A percentile compares a stretch with the other conserved stretches of the same genome.
Evolutionary conservation across 306 rosid species (phyloP).

Genomic region (Lathyrus tuberosus): DNA sequence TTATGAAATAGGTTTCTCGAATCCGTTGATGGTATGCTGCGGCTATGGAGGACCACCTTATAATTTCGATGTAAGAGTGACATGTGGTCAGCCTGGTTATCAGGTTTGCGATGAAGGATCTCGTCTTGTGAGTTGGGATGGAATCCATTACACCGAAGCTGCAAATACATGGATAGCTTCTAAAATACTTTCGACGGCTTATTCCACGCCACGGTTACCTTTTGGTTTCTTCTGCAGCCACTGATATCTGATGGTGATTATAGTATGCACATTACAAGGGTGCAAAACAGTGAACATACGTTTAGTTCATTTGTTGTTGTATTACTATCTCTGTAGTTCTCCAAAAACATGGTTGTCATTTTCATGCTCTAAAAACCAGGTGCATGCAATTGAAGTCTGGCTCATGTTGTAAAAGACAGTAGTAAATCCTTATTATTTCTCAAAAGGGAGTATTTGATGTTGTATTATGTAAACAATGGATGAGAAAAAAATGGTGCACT

Average conservation of each 20-base stretch:
- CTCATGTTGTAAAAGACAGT: too few relatives aligned
- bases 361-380: too few relatives aligned
- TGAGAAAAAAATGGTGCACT: too few relatives aligned
- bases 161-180: constrained; percentile 72
- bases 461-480: too few relatives aligned
- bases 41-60: constrained; percentile 93
- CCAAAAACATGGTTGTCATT: constrained; percentile 26
- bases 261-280: neutral
- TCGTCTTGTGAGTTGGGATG: constrained; percentile 75
- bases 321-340: constrained; percentile 23
- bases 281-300: constrained; percentile 10
- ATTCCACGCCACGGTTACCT: constrained; percentile 66
- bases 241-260: constrained; percentile 42
- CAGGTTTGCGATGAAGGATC: constrained; percentile 71
- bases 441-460: too few relatives aligned
- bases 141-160: constrained; percentile 74
- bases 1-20: constrained; percentile 64
- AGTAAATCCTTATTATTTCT: too few relatives aligned
- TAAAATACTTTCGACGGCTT: constrained; percentile 59
- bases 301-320: constrained; percentile 22
- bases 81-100: constrained; percentile 79
- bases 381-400: too few relatives aligned
- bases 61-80: constrained; percentile 65
- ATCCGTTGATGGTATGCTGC: constrained; percentile 84
- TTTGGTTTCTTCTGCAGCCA: constrained; percentile 72